Evolutionary conservation across 2,329 filamentous ascomycete genomes (phyloP).

Genomic region (Grosmannia huntii): DNA sequence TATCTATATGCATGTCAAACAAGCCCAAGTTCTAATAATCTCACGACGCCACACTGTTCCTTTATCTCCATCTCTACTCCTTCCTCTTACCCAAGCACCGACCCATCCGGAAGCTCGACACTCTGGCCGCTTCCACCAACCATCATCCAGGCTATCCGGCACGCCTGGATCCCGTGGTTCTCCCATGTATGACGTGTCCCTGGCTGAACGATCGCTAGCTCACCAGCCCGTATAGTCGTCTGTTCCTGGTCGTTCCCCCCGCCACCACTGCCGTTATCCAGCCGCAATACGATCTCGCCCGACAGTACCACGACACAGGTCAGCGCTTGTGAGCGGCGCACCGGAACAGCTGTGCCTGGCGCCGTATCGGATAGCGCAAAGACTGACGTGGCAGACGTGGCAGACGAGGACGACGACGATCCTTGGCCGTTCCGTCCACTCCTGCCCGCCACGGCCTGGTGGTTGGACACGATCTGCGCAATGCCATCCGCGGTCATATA

Average conservation of each 20-base stretch:
- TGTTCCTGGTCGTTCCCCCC: not conserved
- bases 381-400: too few relatives aligned
- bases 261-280: not conserved
- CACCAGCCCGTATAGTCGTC: not conserved
- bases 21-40: too few relatives aligned
- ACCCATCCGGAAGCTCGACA: constrained; percentile 24
- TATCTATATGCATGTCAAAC: too few relatives aligned
- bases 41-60: too few relatives aligned
- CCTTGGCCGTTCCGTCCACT: not conserved
- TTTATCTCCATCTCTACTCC: too few relatives aligned
- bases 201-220: constrained; percentile 22
- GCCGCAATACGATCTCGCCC: not conserved
- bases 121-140: constrained; percentile 22
- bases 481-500: constrained; percentile 18
- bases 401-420: not conserved
- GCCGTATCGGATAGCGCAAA: not conserved
- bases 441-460: not conserved
- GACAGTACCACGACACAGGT: not conserved
- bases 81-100: constrained; percentile 15
- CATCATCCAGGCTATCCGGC: constrained; percentile 26
- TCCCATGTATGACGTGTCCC: constrained; percentile 32
- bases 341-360: not conserved
- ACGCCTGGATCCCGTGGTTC: constrained; percentile 24
- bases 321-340: not conserved
- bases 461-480: constrained; percentile 21